These are phyloP conservation scores for Acanthamoeba royreba DNA, from an alignment of 208 protist genomes.

Conservation along the genomic window DNA sequence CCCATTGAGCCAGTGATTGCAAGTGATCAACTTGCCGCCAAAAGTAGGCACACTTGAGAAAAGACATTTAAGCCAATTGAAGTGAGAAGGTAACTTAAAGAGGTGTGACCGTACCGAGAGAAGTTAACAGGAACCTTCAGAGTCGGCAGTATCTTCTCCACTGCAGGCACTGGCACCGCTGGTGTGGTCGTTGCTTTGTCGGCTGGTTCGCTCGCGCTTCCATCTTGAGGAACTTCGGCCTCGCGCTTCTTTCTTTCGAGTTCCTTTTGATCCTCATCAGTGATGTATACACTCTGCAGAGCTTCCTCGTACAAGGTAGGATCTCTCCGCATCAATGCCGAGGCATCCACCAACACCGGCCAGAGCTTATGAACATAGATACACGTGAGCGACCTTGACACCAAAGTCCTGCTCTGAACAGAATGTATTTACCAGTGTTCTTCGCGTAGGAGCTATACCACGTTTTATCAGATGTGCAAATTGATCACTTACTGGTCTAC, in stretches of 20 bases:
- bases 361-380: too few species aligned
- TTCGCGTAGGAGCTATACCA: neutral
- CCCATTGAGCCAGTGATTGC: neutral
- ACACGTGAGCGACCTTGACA: too few species aligned
- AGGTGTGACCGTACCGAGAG: neutral
- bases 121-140: neutral
- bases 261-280: neutral
- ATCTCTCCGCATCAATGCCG: neutral
- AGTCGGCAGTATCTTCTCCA: neutral
- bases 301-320: neutral
- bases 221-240: neutral
- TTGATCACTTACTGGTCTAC: neutral
- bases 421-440: neutral
- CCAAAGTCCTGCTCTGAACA: too few species aligned
- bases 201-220: neutral
- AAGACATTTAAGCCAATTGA: neutral
- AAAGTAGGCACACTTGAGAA: neutral
- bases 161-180: too few species aligned
- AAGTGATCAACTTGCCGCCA: neutral
- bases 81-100: neutral
- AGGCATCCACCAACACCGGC: neutral
- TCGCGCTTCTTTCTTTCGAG: neutral
- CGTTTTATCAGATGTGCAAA: neutral
- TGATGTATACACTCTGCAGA: neutral
- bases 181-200: neutral